Evolutionary conservation across 768 basidiomycete species (phyloP).

Genomic region (Cyathus striatus): DNA sequence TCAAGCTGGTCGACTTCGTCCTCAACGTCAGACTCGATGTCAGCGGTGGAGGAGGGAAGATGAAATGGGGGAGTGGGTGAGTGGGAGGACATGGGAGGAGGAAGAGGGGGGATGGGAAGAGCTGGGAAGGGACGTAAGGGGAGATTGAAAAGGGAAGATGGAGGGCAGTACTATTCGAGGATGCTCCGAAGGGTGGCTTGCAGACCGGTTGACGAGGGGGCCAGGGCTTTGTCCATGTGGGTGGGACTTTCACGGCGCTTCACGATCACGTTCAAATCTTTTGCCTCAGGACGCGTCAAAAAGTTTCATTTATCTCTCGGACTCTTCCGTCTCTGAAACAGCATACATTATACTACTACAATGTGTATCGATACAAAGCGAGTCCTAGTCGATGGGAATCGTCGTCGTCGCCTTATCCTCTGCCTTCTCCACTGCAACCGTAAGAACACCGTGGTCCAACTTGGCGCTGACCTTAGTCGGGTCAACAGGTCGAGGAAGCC

Average conservation of each 20-base stretch:
- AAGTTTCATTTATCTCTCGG: too few relatives aligned
- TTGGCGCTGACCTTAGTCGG: conserved; percentile 53
- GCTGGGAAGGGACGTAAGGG: conserved; percentile 4
- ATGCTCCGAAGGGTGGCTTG: conserved; percentile 1
- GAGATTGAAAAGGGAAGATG: too few relatives aligned
- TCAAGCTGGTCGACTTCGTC: conserved; percentile 66
- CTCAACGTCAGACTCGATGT: conserved; percentile 42
- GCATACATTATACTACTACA: too few relatives aligned
- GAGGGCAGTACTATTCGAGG: conserved; percentile 1
- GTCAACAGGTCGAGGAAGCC: conserved; percentile 64
- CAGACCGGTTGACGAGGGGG: background rate
- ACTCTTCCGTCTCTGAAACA: too few relatives aligned
- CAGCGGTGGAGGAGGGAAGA: conserved; percentile 7
- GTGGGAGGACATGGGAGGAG: conserved; percentile 2
- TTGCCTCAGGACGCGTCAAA: conserved; percentile 2
- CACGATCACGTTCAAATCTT: conserved; percentile 17
- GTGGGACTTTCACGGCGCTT: conserved; percentile 17
- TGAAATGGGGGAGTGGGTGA: conserved; percentile 1
- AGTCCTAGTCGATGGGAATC: conserved; percentile 38
- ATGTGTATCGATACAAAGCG: too few relatives aligned
- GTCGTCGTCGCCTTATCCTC: conserved; percentile 52
- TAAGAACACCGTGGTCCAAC: conserved; percentile 66
- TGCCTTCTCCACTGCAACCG: conserved; percentile 52
- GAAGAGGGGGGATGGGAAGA: conserved; percentile 1
- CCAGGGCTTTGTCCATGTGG: conserved; percentile 8